Evolutionary conservation across 257 asterid genomes (phyloP).

Genomic region (Gentiana straminea): DNA sequence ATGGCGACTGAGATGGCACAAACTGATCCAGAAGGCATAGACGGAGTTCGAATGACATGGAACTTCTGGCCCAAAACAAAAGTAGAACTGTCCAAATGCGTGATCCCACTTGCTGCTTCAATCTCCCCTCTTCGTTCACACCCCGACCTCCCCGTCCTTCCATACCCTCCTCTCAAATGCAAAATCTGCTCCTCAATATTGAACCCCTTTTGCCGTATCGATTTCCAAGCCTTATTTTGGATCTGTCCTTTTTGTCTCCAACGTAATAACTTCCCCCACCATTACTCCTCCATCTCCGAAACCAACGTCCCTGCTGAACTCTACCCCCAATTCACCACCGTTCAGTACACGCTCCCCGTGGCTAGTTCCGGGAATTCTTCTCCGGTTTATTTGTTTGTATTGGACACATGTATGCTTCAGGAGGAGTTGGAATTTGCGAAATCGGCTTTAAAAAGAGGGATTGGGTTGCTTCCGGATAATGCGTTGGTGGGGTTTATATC

Average conservation of each 20-base stretch:
- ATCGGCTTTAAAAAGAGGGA: constrained; percentile 75
- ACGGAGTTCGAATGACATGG: constrained; percentile 97
- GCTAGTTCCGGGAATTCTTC: constrained; percentile 14
- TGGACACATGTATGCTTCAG: constrained; percentile 91
- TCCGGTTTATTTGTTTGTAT: constrained; percentile 64
- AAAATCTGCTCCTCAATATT: constrained; percentile 74
- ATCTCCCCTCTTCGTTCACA: constrained; percentile 87
- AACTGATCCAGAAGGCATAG: constrained; percentile 82
- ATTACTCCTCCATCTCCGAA: constrained; percentile 52
- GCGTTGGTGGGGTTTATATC: constrained; percentile 96
- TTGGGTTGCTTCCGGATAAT: constrained; percentile 79
- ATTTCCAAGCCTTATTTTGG: constrained; percentile 84
- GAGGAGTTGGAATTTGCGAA: constrained; percentile 84
- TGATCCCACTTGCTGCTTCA: constrained; percentile 92
- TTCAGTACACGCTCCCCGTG: constrained; percentile 45
- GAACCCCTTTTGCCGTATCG: constrained; percentile 75
- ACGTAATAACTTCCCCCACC: constrained; percentile 73
- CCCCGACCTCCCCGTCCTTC: constrained; percentile 60
- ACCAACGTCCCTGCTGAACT: constrained; percentile 79
- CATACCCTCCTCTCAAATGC: constrained; percentile 75
- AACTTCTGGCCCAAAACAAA: constrained; percentile 81
- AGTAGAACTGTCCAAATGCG: constrained; percentile 94
- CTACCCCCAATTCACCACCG: constrained; percentile 71
- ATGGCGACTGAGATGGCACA: constrained; percentile 75
- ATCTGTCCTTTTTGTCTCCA: constrained; percentile 96